phyloP scores from a whole-genome alignment of 2,329 filamentous ascomycete genomes.

The Alternaria longipes region DNA sequence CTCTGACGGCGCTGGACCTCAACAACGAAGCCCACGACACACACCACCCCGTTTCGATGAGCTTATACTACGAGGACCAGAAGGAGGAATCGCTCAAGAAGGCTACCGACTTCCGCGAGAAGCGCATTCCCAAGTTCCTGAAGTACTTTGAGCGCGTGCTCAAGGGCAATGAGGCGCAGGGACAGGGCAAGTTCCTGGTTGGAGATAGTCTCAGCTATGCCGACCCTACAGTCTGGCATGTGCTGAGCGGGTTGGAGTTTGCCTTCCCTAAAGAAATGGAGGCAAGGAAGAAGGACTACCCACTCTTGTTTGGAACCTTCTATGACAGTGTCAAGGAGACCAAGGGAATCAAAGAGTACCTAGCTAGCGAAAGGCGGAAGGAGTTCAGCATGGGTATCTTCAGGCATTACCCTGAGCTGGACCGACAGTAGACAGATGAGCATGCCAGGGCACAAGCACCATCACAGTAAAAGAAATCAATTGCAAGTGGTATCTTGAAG shows the following conservation, averaged over 20 bases:
- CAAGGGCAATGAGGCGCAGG: constrained; percentile 63
- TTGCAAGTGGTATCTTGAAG: constrained; percentile 49
- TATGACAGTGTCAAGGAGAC: constrained; percentile 70
- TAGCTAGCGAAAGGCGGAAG: constrained; percentile 70
- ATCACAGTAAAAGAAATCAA: constrained; percentile 46
- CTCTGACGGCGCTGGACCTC: constrained; percentile 75
- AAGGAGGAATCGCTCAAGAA: constrained; percentile 70
- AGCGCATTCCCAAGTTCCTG: constrained; percentile 76
- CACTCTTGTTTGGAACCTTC: constrained; percentile 67
- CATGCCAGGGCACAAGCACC: constrained; percentile 1
- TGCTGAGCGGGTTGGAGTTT: constrained; percentile 64
- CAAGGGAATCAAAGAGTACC: constrained; percentile 72
- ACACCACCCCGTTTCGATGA: constrained; percentile 73
- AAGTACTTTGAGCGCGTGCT: constrained; percentile 75
- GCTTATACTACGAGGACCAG: constrained; percentile 77
- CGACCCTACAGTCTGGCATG: constrained; percentile 78
- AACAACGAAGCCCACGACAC: constrained; percentile 77
- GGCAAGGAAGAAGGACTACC: constrained; percentile 66
- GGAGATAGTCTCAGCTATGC: constrained; percentile 73
- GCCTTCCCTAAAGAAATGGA: constrained; percentile 75
- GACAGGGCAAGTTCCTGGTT: constrained; percentile 71
- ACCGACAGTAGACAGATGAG: constrained; percentile 55
- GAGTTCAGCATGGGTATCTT: constrained; percentile 73
- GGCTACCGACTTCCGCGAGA: constrained; percentile 66
- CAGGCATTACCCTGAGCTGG: constrained; percentile 77